phyloP scores from a whole-genome alignment of 306 rosid species.

The Biancaea sappan region DNA sequence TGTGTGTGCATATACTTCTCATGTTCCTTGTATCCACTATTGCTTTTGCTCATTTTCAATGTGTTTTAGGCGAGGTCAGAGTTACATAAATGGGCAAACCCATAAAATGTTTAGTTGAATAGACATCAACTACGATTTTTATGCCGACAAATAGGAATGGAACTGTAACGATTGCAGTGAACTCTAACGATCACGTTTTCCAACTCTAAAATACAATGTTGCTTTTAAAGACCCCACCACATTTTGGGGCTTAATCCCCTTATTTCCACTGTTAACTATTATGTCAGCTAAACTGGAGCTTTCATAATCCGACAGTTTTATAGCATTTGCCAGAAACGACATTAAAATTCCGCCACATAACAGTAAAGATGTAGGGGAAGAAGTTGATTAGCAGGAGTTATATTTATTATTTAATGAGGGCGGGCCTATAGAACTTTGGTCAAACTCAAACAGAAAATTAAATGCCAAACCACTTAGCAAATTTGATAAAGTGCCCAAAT shows the following conservation, averaged over 20 bases:
- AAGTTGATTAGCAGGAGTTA: not conserved
- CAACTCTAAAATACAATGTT: not conserved
- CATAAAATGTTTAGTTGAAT: not conserved
- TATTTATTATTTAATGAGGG: not conserved
- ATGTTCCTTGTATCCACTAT: no score
- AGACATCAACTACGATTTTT: not conserved
- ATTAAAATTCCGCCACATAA: not conserved
- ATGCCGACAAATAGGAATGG: constrained; percentile 14
- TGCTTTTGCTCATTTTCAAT: no score
- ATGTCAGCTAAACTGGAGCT: not conserved
- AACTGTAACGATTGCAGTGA: constrained; percentile 6
- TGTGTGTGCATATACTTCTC: no score
- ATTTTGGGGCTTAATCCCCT: not conserved
- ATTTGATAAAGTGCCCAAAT: no score
- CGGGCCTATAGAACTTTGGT: constrained; percentile 34
- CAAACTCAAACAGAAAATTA: constrained; percentile 35
- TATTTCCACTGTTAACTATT: not conserved
- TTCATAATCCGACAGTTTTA: not conserved
- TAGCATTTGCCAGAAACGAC: not conserved
- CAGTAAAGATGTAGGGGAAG: no score
- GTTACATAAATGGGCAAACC: no score
- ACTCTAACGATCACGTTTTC: constrained; percentile 12
- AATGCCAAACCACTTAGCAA: constrained; percentile 33
- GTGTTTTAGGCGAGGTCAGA: no score
- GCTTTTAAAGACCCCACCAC: not conserved